Evolutionary conservation across 257 asterid genomes (phyloP).

Genomic region (Solanum phureja): DNA sequence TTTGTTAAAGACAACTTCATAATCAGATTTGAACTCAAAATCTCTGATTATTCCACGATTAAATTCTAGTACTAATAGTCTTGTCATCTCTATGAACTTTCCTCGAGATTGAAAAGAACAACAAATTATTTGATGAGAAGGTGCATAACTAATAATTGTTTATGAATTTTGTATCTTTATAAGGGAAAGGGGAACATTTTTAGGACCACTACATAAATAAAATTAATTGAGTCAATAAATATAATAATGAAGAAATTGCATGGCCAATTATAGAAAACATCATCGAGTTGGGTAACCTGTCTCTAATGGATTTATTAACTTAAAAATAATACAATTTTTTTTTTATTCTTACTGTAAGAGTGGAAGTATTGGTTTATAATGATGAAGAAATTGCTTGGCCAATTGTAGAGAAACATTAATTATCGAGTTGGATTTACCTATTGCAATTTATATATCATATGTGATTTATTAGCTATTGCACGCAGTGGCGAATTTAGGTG

Average conservation of each 20-base stretch:
- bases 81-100: neutral
- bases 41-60: neutral
- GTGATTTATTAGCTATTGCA: accelerated
- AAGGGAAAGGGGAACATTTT: neutral
- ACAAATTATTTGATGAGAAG: neutral
- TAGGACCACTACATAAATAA: neutral
- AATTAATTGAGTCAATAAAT: neutral
- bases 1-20: neutral
- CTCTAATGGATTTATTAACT: neutral
- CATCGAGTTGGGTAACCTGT: neutral
- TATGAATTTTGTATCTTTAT: neutral
- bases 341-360: neutral
- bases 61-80: neutral
- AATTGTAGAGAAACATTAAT: neutral
- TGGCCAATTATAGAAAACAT: neutral
- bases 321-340: neutral
- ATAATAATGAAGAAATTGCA: neutral
- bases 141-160: neutral
- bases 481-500: neutral
- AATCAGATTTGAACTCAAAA: neutral
- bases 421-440: neutral
- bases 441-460: neutral
- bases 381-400: neutral
- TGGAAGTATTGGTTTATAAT: neutral
- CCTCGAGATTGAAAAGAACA: neutral